Evolutionary conservation across 2,329 filamentous ascomycete species (phyloP).

Genomic region (Fulvia fulva): DNA sequence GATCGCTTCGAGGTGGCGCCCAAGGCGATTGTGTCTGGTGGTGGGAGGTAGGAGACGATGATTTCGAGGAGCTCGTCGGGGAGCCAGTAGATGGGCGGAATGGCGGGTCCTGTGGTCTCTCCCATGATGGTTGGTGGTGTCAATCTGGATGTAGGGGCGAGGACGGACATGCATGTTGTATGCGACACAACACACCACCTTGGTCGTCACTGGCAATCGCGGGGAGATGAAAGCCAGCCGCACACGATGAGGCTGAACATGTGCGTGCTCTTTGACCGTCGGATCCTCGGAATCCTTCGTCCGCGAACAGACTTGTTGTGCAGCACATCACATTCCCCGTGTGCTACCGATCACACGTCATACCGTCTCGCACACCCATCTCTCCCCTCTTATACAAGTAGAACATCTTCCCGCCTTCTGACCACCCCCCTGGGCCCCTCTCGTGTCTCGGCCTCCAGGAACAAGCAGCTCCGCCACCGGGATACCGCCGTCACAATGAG

Average conservation of each 20-base stretch:
- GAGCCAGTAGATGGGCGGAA: conserved; percentile 38
- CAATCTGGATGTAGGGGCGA: neutral
- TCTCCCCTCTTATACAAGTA: neutral
- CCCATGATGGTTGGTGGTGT: neutral
- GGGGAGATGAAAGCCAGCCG: too few relatives aligned
- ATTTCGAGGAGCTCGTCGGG: conserved; percentile 83
- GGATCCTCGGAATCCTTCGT: neutral
- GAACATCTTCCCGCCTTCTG: neutral
- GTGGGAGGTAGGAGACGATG: conserved; percentile 63
- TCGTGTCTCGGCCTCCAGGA: neutral
- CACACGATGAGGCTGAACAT: neutral
- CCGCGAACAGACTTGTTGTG: neutral
- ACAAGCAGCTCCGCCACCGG: neutral
- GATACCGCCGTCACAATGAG: conserved; percentile 8
- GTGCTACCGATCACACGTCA: neutral
- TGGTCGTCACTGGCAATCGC: neutral
- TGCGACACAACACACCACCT: neutral
- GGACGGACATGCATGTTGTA: neutral
- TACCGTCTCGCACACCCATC: too few relatives aligned
- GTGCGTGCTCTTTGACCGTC: neutral
- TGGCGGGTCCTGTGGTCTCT: neutral
- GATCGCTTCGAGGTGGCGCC: conserved; percentile 62
- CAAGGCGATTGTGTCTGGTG: conserved; percentile 49
- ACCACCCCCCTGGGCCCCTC: neutral
- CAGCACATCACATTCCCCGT: neutral